Conservation (phyloP, 345 rosid species). For the Rhodomyrtus tomentosa region DNA sequence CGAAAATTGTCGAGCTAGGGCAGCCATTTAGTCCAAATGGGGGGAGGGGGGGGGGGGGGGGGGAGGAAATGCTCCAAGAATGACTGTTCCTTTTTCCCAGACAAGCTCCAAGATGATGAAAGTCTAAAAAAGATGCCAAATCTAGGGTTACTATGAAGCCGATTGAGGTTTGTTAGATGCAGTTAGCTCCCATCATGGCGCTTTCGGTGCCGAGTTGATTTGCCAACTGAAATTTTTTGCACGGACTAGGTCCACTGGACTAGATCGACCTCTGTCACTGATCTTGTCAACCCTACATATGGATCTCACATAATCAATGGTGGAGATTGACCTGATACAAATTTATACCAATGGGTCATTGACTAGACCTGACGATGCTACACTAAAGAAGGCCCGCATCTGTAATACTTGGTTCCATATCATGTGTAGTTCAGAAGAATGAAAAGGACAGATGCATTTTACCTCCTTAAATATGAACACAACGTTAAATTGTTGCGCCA, state of each 20-base stretch:
- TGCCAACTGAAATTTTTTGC: neutral
- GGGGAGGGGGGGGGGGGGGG: neutral
- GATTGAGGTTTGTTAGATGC: neutral
- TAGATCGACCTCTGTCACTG: neutral
- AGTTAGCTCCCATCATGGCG: neutral
- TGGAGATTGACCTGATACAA: neutral
- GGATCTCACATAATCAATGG: neutral
- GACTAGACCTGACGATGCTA: neutral
- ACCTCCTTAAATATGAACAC: neutral
- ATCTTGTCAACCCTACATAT: neutral
- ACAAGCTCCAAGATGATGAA: neutral
- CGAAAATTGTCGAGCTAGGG: neutral
- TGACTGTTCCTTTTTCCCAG: neutral
- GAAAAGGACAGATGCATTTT: neutral
- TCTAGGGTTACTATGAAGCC: neutral
- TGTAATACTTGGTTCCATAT: neutral
- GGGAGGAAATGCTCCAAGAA: neutral
- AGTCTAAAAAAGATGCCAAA: neutral
- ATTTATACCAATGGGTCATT: neutral
- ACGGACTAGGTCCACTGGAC: neutral
- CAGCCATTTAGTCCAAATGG: neutral
- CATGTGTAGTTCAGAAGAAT: neutral
- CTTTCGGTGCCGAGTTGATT: neutral
- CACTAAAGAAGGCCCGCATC: neutral
- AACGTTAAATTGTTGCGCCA: neutral